Base-by-base conservation (phyloP, 768 basidiomycete species). In the Mycena maculata region DNA sequence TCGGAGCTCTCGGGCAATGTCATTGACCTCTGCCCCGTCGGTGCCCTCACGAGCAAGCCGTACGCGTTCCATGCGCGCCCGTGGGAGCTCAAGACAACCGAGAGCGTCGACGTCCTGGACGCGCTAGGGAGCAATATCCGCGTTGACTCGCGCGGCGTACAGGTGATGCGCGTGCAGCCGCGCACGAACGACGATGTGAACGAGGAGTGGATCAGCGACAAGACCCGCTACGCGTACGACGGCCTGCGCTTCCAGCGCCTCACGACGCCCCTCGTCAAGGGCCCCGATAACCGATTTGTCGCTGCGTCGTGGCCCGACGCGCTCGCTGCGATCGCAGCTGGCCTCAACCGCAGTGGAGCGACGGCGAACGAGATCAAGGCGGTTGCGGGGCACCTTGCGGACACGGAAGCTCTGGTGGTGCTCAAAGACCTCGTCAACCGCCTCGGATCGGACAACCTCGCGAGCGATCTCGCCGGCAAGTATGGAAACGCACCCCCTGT, bases 181-280 rank as follows among this genome's bases (percentile, higher is more conserved):
- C 88, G 93, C 74, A 93, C 94, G 54, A 99, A 98, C 77, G 98
- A 99, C 79, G 94, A 98, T 71, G 91, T 99, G 70, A 99, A 99
- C 78, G 98, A 99, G 83, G 98, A 99, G 79, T 99, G 98, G 98
- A 97, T 99, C 78, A 95, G 88, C 79, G 98, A 99, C 86, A 99
- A 99, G 87, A 96, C 97, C 2, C 93, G 98, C 63, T 96, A 95
- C 78, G 93, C 97, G 1, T 93, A 96, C 78, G 98, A 99, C 74
- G 98, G 98, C 12, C 87, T 99, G 33, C 90, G 89, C 74, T 97
- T 95, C 86, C 98, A 99, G 78, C 92, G 97, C 23, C 83, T 99
- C 73, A 98, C 96, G 4, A 91, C 91, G 0, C 98, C 98, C 3
- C 86, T 99, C 45, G 82, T 98, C 69, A 93, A 96, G 77, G 69